phyloP scores from a whole-genome alignment of 1,139 yeast genomes.

The Kodamaea arcana region DNA sequence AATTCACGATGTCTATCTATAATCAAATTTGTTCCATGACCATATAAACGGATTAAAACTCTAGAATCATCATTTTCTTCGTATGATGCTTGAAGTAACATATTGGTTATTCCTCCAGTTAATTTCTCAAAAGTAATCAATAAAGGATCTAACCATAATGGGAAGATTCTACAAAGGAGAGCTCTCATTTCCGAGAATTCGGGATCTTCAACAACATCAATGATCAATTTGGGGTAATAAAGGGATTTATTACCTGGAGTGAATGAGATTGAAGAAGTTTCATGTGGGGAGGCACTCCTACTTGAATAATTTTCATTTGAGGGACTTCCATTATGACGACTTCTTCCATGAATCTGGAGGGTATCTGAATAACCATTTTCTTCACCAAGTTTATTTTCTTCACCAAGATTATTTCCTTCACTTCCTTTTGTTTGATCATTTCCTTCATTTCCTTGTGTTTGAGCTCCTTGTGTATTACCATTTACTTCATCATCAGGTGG shows the following conservation, averaged over 20 bases:
- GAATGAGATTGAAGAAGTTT: neutral
- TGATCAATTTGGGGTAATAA: slow-evolving; percentile 35
- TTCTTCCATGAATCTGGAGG: neutral
- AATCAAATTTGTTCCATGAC: slow-evolving; percentile 68
- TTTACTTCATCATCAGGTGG: neutral
- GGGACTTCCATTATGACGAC: too few relatives aligned
- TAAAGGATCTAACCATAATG: slow-evolving; percentile 25
- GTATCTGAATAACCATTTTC: too few relatives aligned
- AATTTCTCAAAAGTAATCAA: slow-evolving; percentile 35
- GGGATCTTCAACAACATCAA: slow-evolving; percentile 32
- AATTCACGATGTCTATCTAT: slow-evolving; percentile 76
- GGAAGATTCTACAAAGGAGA: slow-evolving; percentile 34
- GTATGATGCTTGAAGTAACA: slow-evolving; percentile 53
- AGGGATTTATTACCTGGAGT: slow-evolving; percentile 18
- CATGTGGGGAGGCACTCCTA: neutral
- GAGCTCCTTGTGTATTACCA: too few relatives aligned
- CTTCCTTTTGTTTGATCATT: too few relatives aligned
- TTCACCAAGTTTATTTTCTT: too few relatives aligned
- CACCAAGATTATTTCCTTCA: too few relatives aligned
- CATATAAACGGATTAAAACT: slow-evolving; percentile 69
- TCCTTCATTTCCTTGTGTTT: neutral
- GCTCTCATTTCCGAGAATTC: slow-evolving; percentile 30
- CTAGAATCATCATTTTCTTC: slow-evolving; percentile 20
- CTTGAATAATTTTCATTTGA: neutral
- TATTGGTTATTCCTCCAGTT: slow-evolving; percentile 81